Base-by-base conservation (phyloP, 1,139 yeast genomes). In the Sugiyamaella japonica region DNA sequence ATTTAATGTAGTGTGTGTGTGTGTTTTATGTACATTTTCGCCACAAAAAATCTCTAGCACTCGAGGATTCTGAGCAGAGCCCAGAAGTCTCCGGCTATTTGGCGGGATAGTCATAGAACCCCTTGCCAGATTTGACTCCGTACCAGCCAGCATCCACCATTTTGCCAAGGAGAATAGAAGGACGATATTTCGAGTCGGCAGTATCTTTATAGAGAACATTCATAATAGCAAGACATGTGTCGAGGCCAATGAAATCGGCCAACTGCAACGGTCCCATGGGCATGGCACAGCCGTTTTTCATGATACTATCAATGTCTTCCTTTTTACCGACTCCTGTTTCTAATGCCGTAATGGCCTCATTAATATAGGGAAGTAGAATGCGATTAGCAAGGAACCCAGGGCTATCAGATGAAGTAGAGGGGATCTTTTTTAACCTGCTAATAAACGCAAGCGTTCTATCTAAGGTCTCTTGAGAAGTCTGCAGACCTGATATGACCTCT, bases 241-340 rank as follows among this genome's bases (percentile, higher is more conserved):
- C 78, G 29, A 75, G 68, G 25, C 78, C 78, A 53, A 75, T 73
- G 56, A 75, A 73, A 57, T 75, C 78, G 31, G 78, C 77, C 20
- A 75, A 66, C 16, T 71, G 73, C 32, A 75, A 63, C 5, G 78
- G 78, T 9, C 78, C 78, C 78, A 75, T 74, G 32, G 78, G 78
- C 77, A 75, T 72, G 28, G 77, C 78, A 56, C 78, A 75, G 13
- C 78, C 78, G 56, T 73, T 73, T 62, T 68, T 70, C 77, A 75
- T 72, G 61, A 75, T 75, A 61, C 63, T 70, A 63, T 75, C 78
- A 53, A 75, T 73, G 57, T 73, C 77, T 57, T 74, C 75, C 55
- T 69, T 66, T 41, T 61, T 50, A 48, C 76, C 78, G 16, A 74
- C 61, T 6, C 78, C 78, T n/a, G 74, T 70, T 63, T 75, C 78